Percentiles rank a stretch among this genome's conserved stretches.
These are phyloP conservation scores for Ascochyta fabae DNA, from an alignment of 2,329 filamentous ascomycete species.

Conservation along the genomic window DNA sequence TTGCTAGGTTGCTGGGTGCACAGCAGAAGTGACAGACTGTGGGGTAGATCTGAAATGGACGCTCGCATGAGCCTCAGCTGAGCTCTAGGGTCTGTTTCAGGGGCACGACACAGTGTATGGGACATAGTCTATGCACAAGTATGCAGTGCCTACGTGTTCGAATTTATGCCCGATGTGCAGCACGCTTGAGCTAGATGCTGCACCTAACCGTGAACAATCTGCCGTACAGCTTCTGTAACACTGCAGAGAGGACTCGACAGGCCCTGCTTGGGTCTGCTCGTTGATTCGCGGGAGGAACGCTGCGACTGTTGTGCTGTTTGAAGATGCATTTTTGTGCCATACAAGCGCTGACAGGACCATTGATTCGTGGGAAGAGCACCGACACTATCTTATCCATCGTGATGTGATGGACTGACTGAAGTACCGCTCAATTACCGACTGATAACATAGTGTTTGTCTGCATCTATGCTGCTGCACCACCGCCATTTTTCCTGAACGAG, in stretches of 20 bases:
- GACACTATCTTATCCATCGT: slow-evolving; percentile 1
- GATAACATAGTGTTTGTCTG: slow-evolving; percentile 11
- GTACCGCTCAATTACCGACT: slow-evolving; percentile 15
- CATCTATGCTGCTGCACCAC: slow-evolving; percentile 47
- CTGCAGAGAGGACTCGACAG: slow-evolving; percentile 15
- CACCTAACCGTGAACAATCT: slow-evolving; percentile 24
- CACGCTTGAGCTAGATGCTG: slow-evolving; percentile 23
- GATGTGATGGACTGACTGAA: background rate
- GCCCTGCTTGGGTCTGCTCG: background rate
- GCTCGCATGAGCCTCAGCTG: slow-evolving; percentile 29
- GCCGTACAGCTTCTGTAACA: slow-evolving; percentile 27
- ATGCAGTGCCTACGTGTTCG: slow-evolving; percentile 14
- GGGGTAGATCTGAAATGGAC: slow-evolving; percentile 26
- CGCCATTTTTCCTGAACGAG: slow-evolving; percentile 59
- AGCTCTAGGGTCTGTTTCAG: slow-evolving; percentile 17
- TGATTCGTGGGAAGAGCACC: background rate
- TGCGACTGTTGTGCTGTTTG: background rate
- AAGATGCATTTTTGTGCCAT: slow-evolving; percentile 1
- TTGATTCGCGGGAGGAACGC: slow-evolving; percentile 1
- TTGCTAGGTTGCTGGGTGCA: background rate
- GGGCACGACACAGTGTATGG: background rate
- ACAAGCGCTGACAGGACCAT: slow-evolving; percentile 1
- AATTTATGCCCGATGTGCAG: slow-evolving; percentile 10
- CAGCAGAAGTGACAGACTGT: slow-evolving; percentile 27
- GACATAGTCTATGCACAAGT: slow-evolving; percentile 14